Evolutionary conservation across 1,284 basidiomycete genomes (phyloP).

Genomic region (Microstroma glucosiphilum): DNA sequence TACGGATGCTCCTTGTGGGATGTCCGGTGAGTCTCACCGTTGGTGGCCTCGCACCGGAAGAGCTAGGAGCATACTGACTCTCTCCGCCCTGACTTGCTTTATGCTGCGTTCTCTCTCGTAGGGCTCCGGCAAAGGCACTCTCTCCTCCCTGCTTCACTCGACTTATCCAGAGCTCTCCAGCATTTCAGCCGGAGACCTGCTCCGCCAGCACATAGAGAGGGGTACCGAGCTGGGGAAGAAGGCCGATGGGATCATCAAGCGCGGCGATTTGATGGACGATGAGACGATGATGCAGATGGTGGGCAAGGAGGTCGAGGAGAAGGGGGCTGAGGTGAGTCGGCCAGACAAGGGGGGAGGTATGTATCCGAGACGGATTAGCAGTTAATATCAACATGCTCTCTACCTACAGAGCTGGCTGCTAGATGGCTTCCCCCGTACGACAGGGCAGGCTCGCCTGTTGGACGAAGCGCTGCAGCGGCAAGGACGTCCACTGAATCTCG

Average conservation of each 20-base stretch:
- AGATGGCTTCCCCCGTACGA: slow-evolving; percentile 90
- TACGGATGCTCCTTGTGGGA: slow-evolving; percentile 46
- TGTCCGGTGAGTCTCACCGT: slow-evolving; percentile 21
- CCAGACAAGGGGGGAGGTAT: too few species aligned
- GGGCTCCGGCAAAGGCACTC: slow-evolving; percentile 47
- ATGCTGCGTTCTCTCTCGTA: slow-evolving; percentile 7
- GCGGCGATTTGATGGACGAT: slow-evolving; percentile 42
- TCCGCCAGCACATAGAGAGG: slow-evolving; percentile 34
- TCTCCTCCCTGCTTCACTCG: slow-evolving; percentile 28
- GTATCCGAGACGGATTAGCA: too few species aligned
- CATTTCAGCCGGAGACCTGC: slow-evolving; percentile 40
- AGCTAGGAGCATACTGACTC: background rate
- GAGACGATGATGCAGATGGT: slow-evolving; percentile 42
- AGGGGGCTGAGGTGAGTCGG: slow-evolving; percentile 44
- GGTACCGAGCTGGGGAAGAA: slow-evolving; percentile 30
- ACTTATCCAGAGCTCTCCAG: slow-evolving; percentile 21
- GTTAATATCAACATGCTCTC: too few species aligned
- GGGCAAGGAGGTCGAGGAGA: slow-evolving; percentile 22
- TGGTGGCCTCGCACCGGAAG: background rate
- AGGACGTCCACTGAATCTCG: slow-evolving; percentile 61
- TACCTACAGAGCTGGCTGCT: slow-evolving; percentile 67
- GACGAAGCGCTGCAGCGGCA: slow-evolving; percentile 54
- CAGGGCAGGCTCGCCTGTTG: slow-evolving; percentile 77
- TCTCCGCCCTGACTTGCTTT: background rate
- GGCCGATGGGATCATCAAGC: slow-evolving; percentile 31